Conservation (phyloP, 139 green algal species). For the Volvox reticuliferus region DNA sequence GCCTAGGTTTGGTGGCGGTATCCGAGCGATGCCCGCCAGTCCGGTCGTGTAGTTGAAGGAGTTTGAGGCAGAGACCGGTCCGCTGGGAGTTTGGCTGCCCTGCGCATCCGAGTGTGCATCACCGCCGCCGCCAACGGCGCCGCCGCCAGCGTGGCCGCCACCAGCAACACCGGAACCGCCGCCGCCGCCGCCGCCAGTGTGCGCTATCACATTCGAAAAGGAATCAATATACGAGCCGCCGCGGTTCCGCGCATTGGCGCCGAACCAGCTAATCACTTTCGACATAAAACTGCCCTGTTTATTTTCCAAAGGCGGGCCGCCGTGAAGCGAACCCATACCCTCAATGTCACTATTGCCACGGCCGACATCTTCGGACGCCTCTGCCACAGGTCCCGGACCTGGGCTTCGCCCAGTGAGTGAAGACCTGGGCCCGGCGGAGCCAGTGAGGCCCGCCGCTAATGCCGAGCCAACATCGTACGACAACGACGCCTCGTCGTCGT, state of each 20-base stretch:
- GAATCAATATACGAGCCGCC: conserved; percentile 16
- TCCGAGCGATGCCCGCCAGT: conserved; percentile 15
- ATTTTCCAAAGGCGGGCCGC: neutral
- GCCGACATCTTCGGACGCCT: conserved; percentile 17
- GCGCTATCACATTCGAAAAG: neutral
- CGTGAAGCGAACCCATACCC: neutral
- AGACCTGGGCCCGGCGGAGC: too few relatives aligned
- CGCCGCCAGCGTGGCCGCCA: too few relatives aligned
- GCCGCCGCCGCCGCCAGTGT: neutral
- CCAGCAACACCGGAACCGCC: neutral
- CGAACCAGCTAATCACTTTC: conserved; percentile 26
- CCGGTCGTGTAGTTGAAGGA: conserved; percentile 50
- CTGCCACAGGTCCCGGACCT: neutral
- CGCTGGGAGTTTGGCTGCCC: conserved; percentile 30
- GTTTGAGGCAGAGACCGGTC: conserved; percentile 15
- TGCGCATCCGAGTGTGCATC: conserved; percentile 12
- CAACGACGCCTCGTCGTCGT: neutral
- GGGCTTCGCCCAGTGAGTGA: neutral
- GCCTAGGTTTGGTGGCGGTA: conserved; percentile 23
- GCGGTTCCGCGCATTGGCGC: conserved; percentile 22
- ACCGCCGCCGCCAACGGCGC: neutral
- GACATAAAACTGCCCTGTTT: conserved; percentile 46
- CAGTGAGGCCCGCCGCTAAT: neutral
- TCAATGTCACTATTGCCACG: conserved; percentile 4
- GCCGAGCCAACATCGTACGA: neutral